Evolutionary conservation across 2,329 filamentous ascomycete species (phyloP).

Genomic region (Curvularia verruculosa): DNA sequence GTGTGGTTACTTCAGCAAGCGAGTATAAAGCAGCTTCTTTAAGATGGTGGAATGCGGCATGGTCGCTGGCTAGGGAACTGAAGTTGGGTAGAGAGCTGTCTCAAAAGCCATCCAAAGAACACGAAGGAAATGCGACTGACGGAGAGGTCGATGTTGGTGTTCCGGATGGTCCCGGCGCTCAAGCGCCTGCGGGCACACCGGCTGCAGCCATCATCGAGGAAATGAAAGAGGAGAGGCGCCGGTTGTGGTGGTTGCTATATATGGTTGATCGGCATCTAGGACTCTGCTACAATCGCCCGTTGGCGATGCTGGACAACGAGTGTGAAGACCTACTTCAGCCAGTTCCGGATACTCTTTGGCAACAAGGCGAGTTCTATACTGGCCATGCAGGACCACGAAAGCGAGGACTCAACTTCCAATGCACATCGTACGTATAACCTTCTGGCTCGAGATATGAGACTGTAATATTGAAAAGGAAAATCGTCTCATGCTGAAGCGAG

Average conservation of each 20-base stretch:
- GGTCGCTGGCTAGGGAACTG: constrained; percentile 84
- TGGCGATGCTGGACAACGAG: constrained; percentile 81
- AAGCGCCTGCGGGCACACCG: constrained; percentile 39
- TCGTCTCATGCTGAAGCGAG: not conserved
- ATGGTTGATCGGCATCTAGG: constrained; percentile 83
- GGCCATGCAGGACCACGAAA: constrained; percentile 51
- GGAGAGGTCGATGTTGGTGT: constrained; percentile 48
- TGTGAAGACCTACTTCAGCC: constrained; percentile 83
- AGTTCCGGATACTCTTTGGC: constrained; percentile 84
- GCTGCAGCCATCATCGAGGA: constrained; percentile 50
- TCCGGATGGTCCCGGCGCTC: constrained; percentile 35
- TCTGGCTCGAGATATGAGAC: not conserved
- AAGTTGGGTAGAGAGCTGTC: constrained; percentile 87
- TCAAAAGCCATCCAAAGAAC: constrained; percentile 55
- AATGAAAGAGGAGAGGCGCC: constrained; percentile 78
- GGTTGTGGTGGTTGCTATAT: constrained; percentile 94
- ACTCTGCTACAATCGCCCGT: constrained; percentile 86
- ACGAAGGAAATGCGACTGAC: constrained; percentile 37
- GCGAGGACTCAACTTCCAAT: constrained; percentile 77
- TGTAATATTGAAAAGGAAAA: too few species aligned
- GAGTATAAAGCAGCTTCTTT: constrained; percentile 84
- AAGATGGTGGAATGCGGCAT: constrained; percentile 93
- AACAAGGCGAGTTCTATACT: constrained; percentile 76
- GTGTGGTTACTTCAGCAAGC: constrained; percentile 87
- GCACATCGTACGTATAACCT: constrained; percentile 62